phyloP scores from a whole-genome alignment of 176 grass and related monocot genomes.

The Cocos nucifera region DNA sequence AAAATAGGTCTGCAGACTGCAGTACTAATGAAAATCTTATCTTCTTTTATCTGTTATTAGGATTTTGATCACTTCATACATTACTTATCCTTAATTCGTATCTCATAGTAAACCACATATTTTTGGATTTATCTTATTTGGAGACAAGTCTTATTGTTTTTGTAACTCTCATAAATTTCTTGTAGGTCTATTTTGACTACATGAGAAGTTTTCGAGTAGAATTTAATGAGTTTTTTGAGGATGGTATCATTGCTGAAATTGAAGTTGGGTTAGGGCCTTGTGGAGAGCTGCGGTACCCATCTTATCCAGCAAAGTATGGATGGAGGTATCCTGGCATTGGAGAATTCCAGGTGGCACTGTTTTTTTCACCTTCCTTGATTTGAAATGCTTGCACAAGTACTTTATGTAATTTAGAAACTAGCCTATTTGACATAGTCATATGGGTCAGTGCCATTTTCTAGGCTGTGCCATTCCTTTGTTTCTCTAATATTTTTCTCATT shows the following conservation, averaged over 20 bases:
- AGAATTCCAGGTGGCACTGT: constrained; percentile 66
- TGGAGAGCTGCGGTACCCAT: constrained; percentile 81
- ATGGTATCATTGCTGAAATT: constrained; percentile 69
- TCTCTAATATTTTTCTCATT: no score
- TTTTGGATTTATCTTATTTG: background rate
- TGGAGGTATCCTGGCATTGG: constrained; percentile 95
- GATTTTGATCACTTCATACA: no score
- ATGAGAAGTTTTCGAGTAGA: constrained; percentile 95
- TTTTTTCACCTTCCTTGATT: background rate
- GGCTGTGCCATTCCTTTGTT: no score
- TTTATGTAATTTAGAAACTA: no score
- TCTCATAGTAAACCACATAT: no score
- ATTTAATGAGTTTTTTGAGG: constrained; percentile 75
- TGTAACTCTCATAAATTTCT: background rate
- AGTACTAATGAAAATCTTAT: no score
- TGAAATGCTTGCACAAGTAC: background rate
- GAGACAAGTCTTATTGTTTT: background rate
- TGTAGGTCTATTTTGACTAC: constrained; percentile 93
- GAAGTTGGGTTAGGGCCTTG: constrained; percentile 85
- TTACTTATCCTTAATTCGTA: no score
- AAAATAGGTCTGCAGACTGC: no score
- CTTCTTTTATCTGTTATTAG: no score
- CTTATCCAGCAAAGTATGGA: constrained; percentile 68
- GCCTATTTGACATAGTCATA: no score
- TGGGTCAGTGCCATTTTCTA: no score